A percentile compares a stretch with the other conserved stretches of the same genome.
phyloP scores from a whole-genome alignment of 2,329 filamentous ascomycete genomes.

The Claviceps sp. region DNA sequence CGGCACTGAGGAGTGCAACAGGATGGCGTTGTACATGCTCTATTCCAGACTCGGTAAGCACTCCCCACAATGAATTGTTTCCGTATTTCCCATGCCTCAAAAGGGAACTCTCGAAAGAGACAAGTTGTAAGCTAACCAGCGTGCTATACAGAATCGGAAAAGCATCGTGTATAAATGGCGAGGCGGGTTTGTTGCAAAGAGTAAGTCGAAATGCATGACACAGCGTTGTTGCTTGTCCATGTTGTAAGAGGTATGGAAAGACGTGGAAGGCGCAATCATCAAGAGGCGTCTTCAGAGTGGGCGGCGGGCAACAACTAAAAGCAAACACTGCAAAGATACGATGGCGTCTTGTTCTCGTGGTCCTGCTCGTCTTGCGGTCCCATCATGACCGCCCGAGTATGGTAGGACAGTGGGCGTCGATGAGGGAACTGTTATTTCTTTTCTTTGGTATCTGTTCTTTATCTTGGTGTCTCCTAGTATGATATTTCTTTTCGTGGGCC shows the following conservation, averaged over 20 bases:
- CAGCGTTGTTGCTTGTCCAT: not conserved
- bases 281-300: not conserved
- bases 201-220: not conserved
- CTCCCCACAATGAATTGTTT: too few relatives aligned
- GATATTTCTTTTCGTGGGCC: not conserved
- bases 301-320: not conserved
- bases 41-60: slow-evolving; percentile 82
- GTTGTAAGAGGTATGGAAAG: not conserved
- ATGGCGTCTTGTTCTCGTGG: not conserved
- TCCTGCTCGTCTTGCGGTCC: not conserved
- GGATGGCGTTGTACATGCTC: slow-evolving; percentile 99
- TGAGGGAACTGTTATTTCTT: not conserved
- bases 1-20: slow-evolving; percentile 94
- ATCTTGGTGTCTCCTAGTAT: not conserved
- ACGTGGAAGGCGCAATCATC: not conserved
- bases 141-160: slow-evolving; percentile 27
- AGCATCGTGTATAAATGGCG: slow-evolving; percentile 26
- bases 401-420: not conserved
- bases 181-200: not conserved
- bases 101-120: not conserved
- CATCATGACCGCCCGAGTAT: not conserved
- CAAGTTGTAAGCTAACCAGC: not conserved
- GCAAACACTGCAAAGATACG: not conserved
- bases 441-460: not conserved
- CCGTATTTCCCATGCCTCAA: not conserved